Percentiles rank a stretch among this genome's conserved stretches.
Evolutionary conservation across 805 yeast genomes (phyloP).

Genomic region (Wickerhamiella cacticola): DNA sequence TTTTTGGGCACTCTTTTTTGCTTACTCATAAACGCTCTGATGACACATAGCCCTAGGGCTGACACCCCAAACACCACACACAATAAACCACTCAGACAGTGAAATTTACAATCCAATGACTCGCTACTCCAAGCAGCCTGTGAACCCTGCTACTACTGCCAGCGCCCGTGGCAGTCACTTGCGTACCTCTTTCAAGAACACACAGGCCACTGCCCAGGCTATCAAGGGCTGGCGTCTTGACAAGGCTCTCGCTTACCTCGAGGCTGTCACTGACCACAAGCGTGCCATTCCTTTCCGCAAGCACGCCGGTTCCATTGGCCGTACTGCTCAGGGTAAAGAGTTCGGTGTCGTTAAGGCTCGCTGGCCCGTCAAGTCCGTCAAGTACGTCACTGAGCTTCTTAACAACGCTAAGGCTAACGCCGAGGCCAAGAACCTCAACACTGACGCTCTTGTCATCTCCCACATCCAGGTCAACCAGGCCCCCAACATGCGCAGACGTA

Average conservation of each 20-base stretch:
- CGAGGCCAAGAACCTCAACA: constrained; percentile 95
- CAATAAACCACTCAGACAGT: constrained; percentile 5
- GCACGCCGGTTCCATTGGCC: constrained; percentile 91
- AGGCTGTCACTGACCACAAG: constrained; percentile 92
- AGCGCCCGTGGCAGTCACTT: constrained; percentile 99
- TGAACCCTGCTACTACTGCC: constrained; percentile 99
- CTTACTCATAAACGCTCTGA: no score
- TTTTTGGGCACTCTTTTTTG: no score
- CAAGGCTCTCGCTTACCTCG: constrained; percentile 91
- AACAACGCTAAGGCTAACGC: constrained; percentile 98
- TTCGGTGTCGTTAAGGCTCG: constrained; percentile 99
- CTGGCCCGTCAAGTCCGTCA: constrained; percentile 99
- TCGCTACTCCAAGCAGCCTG: constrained; percentile 99
- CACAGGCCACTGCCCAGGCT: constrained; percentile 99
- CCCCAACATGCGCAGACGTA: constrained; percentile 99
- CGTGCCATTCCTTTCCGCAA: constrained; percentile 99
- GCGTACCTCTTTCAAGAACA: constrained; percentile 99
- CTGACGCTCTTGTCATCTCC: constrained; percentile 82
- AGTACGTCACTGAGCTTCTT: constrained; percentile 86
- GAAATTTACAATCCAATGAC: constrained; percentile 43
- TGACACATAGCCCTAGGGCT: constrained; percentile 10
- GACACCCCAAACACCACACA: background rate
- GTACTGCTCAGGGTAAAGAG: constrained; percentile 99
- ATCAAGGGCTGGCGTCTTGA: constrained; percentile 95
- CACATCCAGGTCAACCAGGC: constrained; percentile 99